Conservation (phyloP, 192 early-diverging fungal genomes). For the Chytriomyces sp. region DNA sequence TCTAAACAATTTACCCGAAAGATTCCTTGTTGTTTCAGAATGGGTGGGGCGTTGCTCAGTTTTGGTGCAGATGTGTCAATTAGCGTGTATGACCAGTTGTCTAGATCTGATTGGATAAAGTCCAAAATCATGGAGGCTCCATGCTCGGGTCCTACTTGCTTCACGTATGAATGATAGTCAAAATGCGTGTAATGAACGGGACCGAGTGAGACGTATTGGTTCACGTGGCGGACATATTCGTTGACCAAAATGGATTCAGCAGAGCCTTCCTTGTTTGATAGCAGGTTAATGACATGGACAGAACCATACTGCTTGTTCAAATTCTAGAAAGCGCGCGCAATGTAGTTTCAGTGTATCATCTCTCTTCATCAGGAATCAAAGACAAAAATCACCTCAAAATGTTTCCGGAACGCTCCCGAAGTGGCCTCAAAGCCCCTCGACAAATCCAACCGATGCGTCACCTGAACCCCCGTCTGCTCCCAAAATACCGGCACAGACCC, state of each 20-base stretch:
- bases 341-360: slow-evolving; percentile 34
- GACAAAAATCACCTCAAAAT: slow-evolving; percentile 50
- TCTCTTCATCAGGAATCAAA: neutral
- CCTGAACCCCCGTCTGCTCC: slow-evolving; percentile 90
- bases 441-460: slow-evolving; percentile 81
- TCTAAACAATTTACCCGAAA: slow-evolving; percentile 88
- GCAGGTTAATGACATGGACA: slow-evolving; percentile 79
- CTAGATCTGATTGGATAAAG: slow-evolving; percentile 39
- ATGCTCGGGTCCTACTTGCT: slow-evolving; percentile 57
- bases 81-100: slow-evolving; percentile 39
- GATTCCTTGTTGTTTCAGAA: slow-evolving; percentile 80
- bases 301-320: slow-evolving; percentile 74
- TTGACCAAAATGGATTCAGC: slow-evolving; percentile 73
- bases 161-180: slow-evolving; percentile 83
- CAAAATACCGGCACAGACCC: slow-evolving; percentile 78
- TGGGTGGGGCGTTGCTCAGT: slow-evolving; percentile 59
- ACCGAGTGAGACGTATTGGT: neutral
- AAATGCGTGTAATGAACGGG: slow-evolving; percentile 71
- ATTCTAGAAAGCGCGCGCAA: slow-evolving; percentile 46
- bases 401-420: slow-evolving; percentile 73
- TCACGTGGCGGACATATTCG: slow-evolving; percentile 54
- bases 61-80: slow-evolving; percentile 39
- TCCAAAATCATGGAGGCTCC: slow-evolving; percentile 15
- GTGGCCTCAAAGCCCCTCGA: slow-evolving; percentile 82
- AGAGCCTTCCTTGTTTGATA: slow-evolving; percentile 68